Conservation (phyloP, 306 rosid genomes). For the Quercus mongolica region DNA sequence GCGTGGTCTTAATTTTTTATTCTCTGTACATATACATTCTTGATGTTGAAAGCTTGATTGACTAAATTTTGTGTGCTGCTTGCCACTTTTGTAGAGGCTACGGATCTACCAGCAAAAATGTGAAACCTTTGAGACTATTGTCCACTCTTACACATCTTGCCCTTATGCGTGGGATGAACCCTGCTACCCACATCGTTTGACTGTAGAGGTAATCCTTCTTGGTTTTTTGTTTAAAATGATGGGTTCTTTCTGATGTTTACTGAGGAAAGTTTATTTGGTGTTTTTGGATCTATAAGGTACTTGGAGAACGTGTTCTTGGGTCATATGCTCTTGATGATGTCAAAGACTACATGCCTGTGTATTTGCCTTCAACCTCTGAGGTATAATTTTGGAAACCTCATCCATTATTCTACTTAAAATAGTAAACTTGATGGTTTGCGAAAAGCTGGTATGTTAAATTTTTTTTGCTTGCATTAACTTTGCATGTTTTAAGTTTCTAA, state of each 20-base stretch:
- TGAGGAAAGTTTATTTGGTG: not conserved
- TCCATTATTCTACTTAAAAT: not conserved
- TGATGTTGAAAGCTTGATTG: not conserved
- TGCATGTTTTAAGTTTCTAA: not conserved
- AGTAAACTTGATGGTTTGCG: not conserved
- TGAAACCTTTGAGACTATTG: conserved; percentile 76
- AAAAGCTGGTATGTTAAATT: not conserved
- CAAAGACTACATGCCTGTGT: conserved; percentile 65
- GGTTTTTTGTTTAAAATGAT: not conserved
- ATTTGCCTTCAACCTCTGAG: conserved; percentile 73
- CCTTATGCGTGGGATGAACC: conserved; percentile 98
- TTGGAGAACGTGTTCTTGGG: conserved; percentile 88
- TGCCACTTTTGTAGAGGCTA: conserved; percentile 59
- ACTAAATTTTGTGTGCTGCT: conserved; percentile 7
- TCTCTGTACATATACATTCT: not conserved
- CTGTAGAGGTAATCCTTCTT: conserved; percentile 60
- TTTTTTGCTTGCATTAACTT: not conserved
- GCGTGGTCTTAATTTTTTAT: not conserved
- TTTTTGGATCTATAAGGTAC: conserved; percentile 53
- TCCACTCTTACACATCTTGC: conserved; percentile 72
- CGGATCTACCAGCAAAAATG: conserved; percentile 89
- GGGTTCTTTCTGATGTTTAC: conserved; percentile 18
- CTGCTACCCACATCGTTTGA: conserved; percentile 83
- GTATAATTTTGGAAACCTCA: conserved; percentile 36
- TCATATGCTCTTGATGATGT: conserved; percentile 83